Percentiles rank a stretch among this genome's conserved stretches.
Evolutionary conservation across 1,284 basidiomycete genomes (phyloP).

Genomic region (Melampsora larici-populina): DNA sequence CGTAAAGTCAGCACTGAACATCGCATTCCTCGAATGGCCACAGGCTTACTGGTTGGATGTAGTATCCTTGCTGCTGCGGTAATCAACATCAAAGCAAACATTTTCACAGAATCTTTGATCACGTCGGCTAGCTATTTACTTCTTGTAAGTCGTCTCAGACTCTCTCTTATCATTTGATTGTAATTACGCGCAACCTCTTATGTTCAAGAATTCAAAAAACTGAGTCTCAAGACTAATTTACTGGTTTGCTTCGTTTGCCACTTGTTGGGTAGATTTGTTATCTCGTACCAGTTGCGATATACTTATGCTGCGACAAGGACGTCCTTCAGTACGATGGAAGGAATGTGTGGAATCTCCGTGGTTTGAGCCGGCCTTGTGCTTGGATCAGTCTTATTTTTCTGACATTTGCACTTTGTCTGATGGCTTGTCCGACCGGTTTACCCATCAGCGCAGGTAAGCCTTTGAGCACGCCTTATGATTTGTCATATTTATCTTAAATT

Average conservation of each 20-base stretch:
- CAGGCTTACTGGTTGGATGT: constrained; percentile 20
- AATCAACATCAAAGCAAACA: constrained; percentile 19
- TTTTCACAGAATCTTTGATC: constrained; percentile 37
- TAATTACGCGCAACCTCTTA: not conserved
- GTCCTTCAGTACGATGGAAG: constrained; percentile 41
- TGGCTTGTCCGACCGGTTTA: constrained; percentile 36
- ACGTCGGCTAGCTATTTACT: constrained; percentile 36
- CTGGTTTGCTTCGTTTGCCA: not conserved
- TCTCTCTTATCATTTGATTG: not conserved
- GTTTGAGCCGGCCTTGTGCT: constrained; percentile 29
- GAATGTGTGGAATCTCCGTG: constrained; percentile 32
- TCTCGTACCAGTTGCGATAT: constrained; percentile 24
- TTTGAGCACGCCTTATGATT: not conserved
- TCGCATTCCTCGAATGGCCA: constrained; percentile 37
- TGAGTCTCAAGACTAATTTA: not conserved
- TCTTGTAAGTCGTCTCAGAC: constrained; percentile 3
- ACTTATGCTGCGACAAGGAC: constrained; percentile 37
- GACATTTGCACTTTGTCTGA: constrained; percentile 20
- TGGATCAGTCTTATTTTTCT: constrained; percentile 28
- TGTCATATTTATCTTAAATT: not conserved
- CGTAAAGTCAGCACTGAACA: constrained; percentile 20
- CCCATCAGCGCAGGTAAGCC: constrained; percentile 27
- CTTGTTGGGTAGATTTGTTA: constrained; percentile 23
- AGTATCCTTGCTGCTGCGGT: constrained; percentile 19
- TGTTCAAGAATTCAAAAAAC: not conserved